These are phyloP conservation scores for Aspergillus viridinutans DNA, from an alignment of 2,329 filamentous ascomycete genomes.

Conservation along the genomic window DNA sequence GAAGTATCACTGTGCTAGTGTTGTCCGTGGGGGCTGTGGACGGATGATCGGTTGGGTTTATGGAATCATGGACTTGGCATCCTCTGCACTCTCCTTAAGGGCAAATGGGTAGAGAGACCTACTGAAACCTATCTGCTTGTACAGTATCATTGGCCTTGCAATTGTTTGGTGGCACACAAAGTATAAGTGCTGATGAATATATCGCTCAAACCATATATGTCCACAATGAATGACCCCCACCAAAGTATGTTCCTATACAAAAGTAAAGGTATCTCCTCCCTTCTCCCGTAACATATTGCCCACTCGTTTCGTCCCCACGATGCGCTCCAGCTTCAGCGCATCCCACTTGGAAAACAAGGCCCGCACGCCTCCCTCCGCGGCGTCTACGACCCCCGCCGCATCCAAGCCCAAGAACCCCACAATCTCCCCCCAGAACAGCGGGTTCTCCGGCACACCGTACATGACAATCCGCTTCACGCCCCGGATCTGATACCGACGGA, in stretches of 20 bases:
- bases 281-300: slow-evolving; percentile 78
- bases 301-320: slow-evolving; percentile 77
- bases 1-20: neutral
- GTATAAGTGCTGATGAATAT: neutral
- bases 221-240: neutral
- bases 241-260: slow-evolving; percentile 55
- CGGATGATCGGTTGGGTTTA: neutral
- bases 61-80: neutral
- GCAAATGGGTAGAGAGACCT: neutral
- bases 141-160: neutral
- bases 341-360: slow-evolving; percentile 84
- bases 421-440: slow-evolving; percentile 47
- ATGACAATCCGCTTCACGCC: slow-evolving; percentile 82
- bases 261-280: slow-evolving; percentile 87
- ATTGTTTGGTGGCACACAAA: neutral
- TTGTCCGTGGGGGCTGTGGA: neutral
- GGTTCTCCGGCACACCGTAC: slow-evolving; percentile 88
- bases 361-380: slow-evolving; percentile 53
- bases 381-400: slow-evolving; percentile 49
- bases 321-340: slow-evolving; percentile 77
- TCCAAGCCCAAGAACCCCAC: slow-evolving; percentile 39
- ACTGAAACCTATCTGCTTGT: neutral
- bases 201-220: neutral
- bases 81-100: neutral
- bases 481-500: slow-evolving; percentile 76